Evolutionary conservation across 1,139 yeast genomes (phyloP), one percentile per base, ranked within the genome.

Genomic region (Ashbya aceris): DNA sequence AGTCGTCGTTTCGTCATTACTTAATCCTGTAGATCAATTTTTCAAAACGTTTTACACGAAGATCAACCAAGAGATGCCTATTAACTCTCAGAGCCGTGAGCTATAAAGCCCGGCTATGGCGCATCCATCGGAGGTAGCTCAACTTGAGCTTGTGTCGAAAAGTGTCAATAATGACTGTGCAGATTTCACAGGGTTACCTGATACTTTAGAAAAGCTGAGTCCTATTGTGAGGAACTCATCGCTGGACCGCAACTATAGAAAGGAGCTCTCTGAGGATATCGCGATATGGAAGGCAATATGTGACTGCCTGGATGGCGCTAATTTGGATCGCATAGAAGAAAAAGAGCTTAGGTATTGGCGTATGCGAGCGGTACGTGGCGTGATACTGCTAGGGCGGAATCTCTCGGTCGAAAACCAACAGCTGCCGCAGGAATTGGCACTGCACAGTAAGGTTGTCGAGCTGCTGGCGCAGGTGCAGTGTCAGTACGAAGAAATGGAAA

Each of bases 361-460:
- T 4, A 27, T 46, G 27, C 44, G 61, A 43, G 42, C 52, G 17
- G 10, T 14, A 17, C 53, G 71, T 40, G 73, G 70, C 3, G 48
- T 64, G 2, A 40, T 65, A 1, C 40, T 69, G 1, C 37, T 68
- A 23, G 60, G 64, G 17, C 53, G 71, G 38, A 69, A 68, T 43
- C 45, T 68, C 38, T 48, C 67, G 2, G 63, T 54, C 3, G 56
- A 59, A 41, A 55, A 55, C 38, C 56, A 55, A 37, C 53, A 44
- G 6, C 36, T 51, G 9, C 56, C 64, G 11, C 55, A 50, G 36
- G 50, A 45, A 6, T 30, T 53, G n/a, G 36, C 47, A 14, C 27
- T 56, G 8, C 52, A 47, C 29, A 45, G 47, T 12, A 34, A 38
- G 1, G 34, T 50, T 4, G 32, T 50, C 12, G 39, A 41, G 7